Evolutionary conservation across 2,329 filamentous ascomycete species (phyloP), one percentile per base, ranked within the genome.

Genomic region (Neoscytalidium dimidiatum): DNA sequence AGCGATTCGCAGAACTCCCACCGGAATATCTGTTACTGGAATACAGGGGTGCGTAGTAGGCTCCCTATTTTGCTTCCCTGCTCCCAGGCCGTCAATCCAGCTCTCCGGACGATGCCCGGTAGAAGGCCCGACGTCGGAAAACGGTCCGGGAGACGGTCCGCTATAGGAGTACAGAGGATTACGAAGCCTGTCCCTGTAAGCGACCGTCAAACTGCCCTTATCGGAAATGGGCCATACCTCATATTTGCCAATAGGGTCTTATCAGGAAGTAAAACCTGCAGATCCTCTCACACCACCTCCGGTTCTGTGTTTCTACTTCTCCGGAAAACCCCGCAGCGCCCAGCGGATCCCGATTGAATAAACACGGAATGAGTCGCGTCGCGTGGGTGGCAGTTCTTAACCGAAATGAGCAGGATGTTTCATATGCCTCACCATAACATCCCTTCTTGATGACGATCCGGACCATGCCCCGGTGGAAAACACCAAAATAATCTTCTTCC

Each of bases 391-490:
- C 9, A n/a, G 19, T 7, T 14, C 38, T 60, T 60, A 60, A 60
- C 28, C 56, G 56, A 48, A 60, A 60, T 60, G 56, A 60, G 41
- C 26, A 60, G 56, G 56, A 35, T 33, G 56, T 60, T 60, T 46
- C 28, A 5, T 5, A 44, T 60, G 38, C 41, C 56, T 60, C 41
- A 60, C 41, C 56, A 46, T 46, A 6, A 5, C 23, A 19, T 44
- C 53, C 35, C 17, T 43, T 28, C 26, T 58, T 29, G 31, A 43
- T n/a, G 53, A 17, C 35, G 35, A 58, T 58, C 53, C 21, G 19
- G 41, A 31, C 26, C 17, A 44, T 33, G 8, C 14, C 8, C 14
- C 53, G 53, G 53, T 28, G 19, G 13, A 21, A 58, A 31, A 41
- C 19, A 48, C 28, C 38, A 17, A 23, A 60, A 60, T 3, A 46